Evolutionary conservation across 2,329 filamentous ascomycete species (phyloP), one percentile per base, ranked within the genome.

Genomic region (Penicillium palitans): DNA sequence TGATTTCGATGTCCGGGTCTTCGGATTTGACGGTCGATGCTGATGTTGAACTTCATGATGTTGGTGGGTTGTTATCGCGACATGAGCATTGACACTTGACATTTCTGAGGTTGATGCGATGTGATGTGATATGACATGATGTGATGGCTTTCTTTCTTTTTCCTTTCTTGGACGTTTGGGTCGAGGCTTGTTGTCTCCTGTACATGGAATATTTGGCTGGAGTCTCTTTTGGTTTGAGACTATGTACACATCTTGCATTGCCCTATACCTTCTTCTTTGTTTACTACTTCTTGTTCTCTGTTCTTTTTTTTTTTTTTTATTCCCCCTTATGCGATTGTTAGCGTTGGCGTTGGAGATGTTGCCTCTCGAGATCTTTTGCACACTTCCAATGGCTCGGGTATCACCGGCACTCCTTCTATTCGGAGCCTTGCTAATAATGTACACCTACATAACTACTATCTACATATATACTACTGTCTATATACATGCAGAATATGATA

Each of bases 1-100:
- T 35, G 19, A 5, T 37, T 35, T n/a, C 46, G 15, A 6, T 19
- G 15, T n/a, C 54, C 6, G 13, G 6, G 19, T 60, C 70, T 21
- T 55, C 62, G 1, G 64, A 68, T 17, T 52, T 64, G 54, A 55
- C 64, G 27, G 57, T 69, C 47, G 54, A 68, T 57, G 50, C 67
- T 53, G 60, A 72, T 55, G 58, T 74, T 25, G 64, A 74, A 47
- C 66, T 80, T 13, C 77, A 78, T 52, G 78, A 80, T 67, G 73
- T 79, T 3, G 77, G 78, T 1, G 77, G 78, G 1, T 65, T 80
- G 5, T 64, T 80, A 21, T 68, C 64, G 9, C 58, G 56, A 29
- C 37, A 40, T 27, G 44, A 24, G 2, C 12, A 9, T 13, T 35
- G n/a, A 39, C 8, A 19, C 35, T 39, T 39, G 0, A 5, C 3